A percentile compares a stretch with the other conserved stretches of the same genome.
These are phyloP conservation scores for Sporothrix protearum DNA, from an alignment of 2,329 filamentous ascomycete genomes.

Conservation along the genomic window DNA sequence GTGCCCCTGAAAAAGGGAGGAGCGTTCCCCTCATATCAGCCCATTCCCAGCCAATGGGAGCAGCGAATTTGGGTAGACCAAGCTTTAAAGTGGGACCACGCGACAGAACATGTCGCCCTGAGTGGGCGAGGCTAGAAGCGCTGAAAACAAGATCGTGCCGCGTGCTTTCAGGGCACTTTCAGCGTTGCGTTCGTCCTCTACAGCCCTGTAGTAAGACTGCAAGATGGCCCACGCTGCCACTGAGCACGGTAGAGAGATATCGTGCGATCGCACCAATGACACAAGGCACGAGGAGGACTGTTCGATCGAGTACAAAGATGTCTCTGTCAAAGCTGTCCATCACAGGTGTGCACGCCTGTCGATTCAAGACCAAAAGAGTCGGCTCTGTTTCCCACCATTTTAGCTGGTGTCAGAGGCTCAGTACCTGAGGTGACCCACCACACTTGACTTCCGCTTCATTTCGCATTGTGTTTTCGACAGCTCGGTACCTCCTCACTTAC, in stretches of 20 bases:
- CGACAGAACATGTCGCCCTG: not conserved
- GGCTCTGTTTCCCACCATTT: not conserved
- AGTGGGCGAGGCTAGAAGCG: not conserved
- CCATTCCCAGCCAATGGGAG: not conserved
- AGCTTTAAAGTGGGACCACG: not conserved
- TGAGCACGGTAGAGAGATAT: too few species aligned
- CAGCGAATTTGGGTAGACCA: too few species aligned
- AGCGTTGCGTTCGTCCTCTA: not conserved
- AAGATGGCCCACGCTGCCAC: not conserved
- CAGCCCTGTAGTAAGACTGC: too few species aligned
- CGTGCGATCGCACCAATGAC: not conserved
- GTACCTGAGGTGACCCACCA: not conserved
- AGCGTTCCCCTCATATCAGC: not conserved
- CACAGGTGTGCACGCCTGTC: too few species aligned
- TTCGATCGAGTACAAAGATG: not conserved
- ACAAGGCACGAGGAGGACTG: not conserved
- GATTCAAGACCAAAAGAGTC: too few species aligned
- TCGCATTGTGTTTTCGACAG: not conserved
- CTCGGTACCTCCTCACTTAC: not conserved
- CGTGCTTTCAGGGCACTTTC: not conserved
- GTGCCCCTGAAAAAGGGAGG: conserved; percentile 17
- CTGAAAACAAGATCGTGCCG: not conserved
- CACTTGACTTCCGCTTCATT: not conserved
- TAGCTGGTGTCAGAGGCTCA: not conserved
- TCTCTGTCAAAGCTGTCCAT: too few species aligned